Evolutionary conservation across 305 asterid species (phyloP).

Genomic region (Fraxinus albicans): DNA sequence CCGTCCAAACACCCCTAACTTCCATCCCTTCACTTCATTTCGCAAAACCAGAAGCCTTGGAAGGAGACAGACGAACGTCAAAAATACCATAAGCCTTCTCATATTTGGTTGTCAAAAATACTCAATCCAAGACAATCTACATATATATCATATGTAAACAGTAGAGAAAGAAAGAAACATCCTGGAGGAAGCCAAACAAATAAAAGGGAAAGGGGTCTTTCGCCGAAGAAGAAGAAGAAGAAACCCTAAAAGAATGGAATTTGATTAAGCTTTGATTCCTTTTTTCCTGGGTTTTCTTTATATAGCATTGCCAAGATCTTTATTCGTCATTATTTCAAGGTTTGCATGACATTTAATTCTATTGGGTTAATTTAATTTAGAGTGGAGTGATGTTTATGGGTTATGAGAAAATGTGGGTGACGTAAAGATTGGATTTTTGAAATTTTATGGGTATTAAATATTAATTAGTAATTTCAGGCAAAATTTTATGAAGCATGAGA

Average conservation of each 20-base stretch:
- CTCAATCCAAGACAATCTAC: slow-evolving; percentile 21
- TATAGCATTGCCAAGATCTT: slow-evolving; percentile 41
- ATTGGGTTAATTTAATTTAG: background rate
- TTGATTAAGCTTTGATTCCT: slow-evolving; percentile 19
- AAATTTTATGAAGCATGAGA: slow-evolving; percentile 1
- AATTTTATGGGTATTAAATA: slow-evolving; percentile 8
- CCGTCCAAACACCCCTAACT: no score
- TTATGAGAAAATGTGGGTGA: slow-evolving; percentile 29
- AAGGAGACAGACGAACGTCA: no score
- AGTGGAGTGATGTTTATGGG: background rate
- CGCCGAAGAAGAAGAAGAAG: background rate
- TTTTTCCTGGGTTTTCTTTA: slow-evolving; percentile 13
- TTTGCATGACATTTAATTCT: slow-evolving; percentile 18
- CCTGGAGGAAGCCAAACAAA: slow-evolving; percentile 26
- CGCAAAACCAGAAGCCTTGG: no score
- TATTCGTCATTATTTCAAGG: slow-evolving; percentile 24
- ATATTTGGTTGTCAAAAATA: slow-evolving; percentile 36
- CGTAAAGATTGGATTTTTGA: slow-evolving; percentile 11
- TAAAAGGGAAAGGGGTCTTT: slow-evolving; percentile 1
- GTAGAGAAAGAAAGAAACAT: slow-evolving; percentile 23
- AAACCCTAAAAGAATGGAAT: slow-evolving; percentile 16
- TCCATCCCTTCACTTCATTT: no score
- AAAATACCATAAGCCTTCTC: no score
- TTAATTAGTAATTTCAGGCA: slow-evolving; percentile 19
- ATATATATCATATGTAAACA: slow-evolving; percentile 25